Evolutionary conservation across 208 protist species (phyloP).

Genomic region (Trypanosoma conorhini): DNA sequence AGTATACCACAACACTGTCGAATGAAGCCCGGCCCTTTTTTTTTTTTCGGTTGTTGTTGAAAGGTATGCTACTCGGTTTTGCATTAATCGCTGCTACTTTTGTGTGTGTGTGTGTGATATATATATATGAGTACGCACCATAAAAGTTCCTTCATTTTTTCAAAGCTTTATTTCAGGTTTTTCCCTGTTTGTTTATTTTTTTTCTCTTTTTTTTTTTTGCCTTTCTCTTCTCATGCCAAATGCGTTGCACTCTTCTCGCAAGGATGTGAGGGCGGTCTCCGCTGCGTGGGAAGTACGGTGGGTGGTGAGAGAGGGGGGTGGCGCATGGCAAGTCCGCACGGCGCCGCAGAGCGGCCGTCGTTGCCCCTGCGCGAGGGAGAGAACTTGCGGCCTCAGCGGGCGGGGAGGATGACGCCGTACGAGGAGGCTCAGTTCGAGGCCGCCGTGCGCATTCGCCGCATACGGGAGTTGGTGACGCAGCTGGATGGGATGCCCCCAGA

Average conservation of each 20-base stretch:
- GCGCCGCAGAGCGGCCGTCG: neutral
- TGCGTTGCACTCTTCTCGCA: neutral
- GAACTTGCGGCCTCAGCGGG: neutral
- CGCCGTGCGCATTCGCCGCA: slow-evolving; percentile 34
- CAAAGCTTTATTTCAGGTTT: too few species aligned
- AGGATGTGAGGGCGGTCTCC: neutral
- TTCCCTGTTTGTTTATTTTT: neutral
- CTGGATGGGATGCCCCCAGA: slow-evolving; percentile 33
- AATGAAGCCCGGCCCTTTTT: neutral
- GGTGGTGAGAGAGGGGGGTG: neutral
- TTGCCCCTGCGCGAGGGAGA: slow-evolving; percentile 43
- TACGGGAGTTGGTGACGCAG: slow-evolving; percentile 48
- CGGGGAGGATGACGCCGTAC: slow-evolving; percentile 27
- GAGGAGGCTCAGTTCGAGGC: slow-evolving; percentile 34
- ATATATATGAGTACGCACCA: too few species aligned
- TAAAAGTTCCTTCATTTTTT: too few species aligned
- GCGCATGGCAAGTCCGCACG: neutral
- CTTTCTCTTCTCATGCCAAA: neutral
- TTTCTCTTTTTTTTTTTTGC: neutral
- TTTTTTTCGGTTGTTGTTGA: neutral
- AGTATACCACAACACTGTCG: slow-evolving; percentile 38
- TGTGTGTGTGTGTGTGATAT: too few species aligned
- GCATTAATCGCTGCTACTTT: neutral
- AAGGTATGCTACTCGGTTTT: neutral
- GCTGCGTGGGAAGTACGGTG: neutral